Conservation (phyloP, 176 grass and related monocot species). For the Lolium multiflorum region DNA sequence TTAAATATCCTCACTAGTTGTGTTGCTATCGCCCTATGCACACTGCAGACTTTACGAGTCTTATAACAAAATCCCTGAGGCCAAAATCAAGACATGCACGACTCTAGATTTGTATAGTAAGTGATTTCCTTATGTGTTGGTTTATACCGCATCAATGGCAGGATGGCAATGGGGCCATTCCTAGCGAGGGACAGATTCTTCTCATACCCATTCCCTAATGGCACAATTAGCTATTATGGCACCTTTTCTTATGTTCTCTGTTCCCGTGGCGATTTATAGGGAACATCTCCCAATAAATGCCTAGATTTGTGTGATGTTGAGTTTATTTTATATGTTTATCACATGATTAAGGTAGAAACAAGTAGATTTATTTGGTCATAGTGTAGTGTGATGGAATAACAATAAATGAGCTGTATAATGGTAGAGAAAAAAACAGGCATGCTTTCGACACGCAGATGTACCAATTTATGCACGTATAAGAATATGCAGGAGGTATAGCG, state of each 20-base stretch:
- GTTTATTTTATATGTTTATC: background rate
- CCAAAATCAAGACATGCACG: background rate
- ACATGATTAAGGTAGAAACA: slow-evolving; percentile 2
- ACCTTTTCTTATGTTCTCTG: background rate
- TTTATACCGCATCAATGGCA: background rate
- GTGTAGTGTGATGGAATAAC: background rate
- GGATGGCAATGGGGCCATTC: background rate
- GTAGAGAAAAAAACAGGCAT: background rate
- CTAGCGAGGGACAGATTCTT: background rate
- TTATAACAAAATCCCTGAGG: background rate
- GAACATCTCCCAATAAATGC: background rate
- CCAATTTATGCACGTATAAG: background rate
- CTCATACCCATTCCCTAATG: too few relatives aligned
- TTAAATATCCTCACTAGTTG: background rate
- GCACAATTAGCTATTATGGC: background rate
- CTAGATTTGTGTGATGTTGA: background rate
- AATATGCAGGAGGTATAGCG: background rate
- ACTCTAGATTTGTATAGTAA: background rate
- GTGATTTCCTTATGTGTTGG: background rate
- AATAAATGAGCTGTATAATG: background rate
- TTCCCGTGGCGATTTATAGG: background rate
- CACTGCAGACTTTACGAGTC: background rate
- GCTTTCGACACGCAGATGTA: background rate
- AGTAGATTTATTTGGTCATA: background rate
- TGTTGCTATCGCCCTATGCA: background rate